These are phyloP conservation scores for Cinchona pubescens DNA, from an alignment of 257 asterid genomes.

Conservation along the genomic window DNA sequence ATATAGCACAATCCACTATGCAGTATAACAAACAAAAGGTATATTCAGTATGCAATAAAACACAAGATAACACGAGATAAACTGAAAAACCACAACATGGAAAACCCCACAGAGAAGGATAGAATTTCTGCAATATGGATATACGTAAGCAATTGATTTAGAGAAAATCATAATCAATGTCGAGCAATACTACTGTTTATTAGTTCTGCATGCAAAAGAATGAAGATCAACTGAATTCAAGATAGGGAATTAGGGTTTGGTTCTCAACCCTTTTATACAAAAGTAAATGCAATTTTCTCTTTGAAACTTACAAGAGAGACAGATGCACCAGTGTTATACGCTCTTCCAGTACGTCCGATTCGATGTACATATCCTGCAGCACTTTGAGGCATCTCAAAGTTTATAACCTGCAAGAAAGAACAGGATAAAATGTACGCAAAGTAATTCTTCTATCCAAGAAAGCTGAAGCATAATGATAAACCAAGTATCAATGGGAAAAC, in stretches of 20 bases:
- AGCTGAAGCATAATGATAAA: not conserved
- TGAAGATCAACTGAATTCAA: not conserved
- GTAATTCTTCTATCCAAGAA: not conserved
- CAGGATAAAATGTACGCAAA: not conserved
- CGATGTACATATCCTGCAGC: conserved; percentile 95
- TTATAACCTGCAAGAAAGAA: conserved; percentile 57
- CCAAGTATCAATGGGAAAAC: not conserved
- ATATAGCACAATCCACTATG: not conserved
- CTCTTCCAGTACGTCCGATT: conserved; percentile 98
- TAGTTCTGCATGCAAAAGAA: no score
- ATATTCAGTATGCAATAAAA: not conserved
- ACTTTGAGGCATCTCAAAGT: conserved; percentile 82
- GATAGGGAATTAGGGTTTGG: not conserved
- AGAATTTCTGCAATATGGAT: no score
- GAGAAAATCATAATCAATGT: not conserved
- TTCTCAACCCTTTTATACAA: not conserved
- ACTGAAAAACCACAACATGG: not conserved
- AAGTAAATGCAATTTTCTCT: conserved; percentile 9
- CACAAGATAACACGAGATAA: not conserved
- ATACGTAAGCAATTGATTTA: not conserved
- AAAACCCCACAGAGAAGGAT: not conserved
- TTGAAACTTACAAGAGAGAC: conserved; percentile 74
- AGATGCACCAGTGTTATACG: conserved; percentile 88
- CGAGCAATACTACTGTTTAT: not conserved
- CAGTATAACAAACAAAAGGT: not conserved